Evolutionary conservation across 495 filamentous ascomycete genomes (phyloP), one percentile per base, ranked within the genome.

Genomic region (Penicillium bialowiezense): DNA sequence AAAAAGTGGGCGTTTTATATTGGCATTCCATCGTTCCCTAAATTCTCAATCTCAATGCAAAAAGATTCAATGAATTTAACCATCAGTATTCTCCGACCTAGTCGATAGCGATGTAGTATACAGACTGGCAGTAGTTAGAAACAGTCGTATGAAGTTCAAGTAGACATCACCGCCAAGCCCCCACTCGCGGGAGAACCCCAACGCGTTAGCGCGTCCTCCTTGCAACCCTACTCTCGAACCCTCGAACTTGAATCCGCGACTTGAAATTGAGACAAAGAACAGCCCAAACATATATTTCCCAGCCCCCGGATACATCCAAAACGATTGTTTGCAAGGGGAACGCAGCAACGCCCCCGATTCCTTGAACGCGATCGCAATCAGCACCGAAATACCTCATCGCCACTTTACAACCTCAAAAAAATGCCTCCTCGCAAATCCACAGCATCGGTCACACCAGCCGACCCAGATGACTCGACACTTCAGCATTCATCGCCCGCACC

Each of bases 391-490:
- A 41, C 15, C 20, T 15, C 4, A 37, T 36, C 43, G 26, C 34
- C 40, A 33, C 23, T 19, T 36, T n/a, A 44, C 38, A 9, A 28
- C 34, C 35, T 7, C 12, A 38, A 20, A 34, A 61, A 32, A 23
- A 71, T 68, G 64, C 66, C 63, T 13, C 63, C 68, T 17, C 66
- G 68, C 50, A 71, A 71, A 51, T 70, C 68, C 5, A 70, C 62
- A 7, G 57, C 66, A 5, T 65, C 68, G 4, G 54, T 60, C 26
- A 63, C 64, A 3, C 53, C 66, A 7, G 59, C 62, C 10, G 64
- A 67, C 13, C 34, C 50, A 42, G 60, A 60, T 10, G 63, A 64
- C 12, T 26, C 47, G 6, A 31, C 50, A 3, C 46, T 52, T n/a
- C 41, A 55, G 13, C 36, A 55, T 4, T 57, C 60, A 4, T 50